Evolutionary conservation across 2,329 filamentous ascomycete species (phyloP), one percentile per base, ranked within the genome.

Genomic region (Monosporascus sp.): DNA sequence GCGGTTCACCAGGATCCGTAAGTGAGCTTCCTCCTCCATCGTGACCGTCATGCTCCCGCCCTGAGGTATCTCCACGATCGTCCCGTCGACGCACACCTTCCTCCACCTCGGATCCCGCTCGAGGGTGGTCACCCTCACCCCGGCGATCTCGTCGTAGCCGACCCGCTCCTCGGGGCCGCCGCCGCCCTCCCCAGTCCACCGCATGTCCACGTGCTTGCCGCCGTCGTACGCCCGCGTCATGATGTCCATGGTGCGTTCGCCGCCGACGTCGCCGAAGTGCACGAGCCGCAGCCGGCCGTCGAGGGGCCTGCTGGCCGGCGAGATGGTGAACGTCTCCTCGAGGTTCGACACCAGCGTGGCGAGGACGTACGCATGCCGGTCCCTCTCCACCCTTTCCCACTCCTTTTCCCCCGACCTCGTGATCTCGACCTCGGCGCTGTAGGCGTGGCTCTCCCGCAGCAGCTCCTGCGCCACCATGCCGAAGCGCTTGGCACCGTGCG

Each of bases 51-150:
- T 81, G 77, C 82, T 86, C 0, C 91, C 91, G 2, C 80, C 84
- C 50, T 76, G 68, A 20, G 88, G 86, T 1, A 96, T 73, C 54
- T 82, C 79, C 3, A 97, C 82, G 63, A 96, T 95, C 51, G 87
- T 91, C 3, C 93, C 93, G 69, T 97, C 93, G n/a, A 97, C 78
- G 68, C 93, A 97, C 15, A 96, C 81, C 64, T 92, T 84, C 56
- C 93, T 78, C 91, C 91, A 97, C 50, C 84, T 76, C 46, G 74
- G 75, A n/a, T 90, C 84, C 17, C 81, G 74, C 63, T 94, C 89
- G 1, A 74, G 58, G 37, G 90, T 84, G 17, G 81, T 78, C 47
- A 97, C 83, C 54, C 73, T 77, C 18, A 96, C 60, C 50, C 81
- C 81, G 2, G 87, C 81, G 7, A 94, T 78, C 51, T 82, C 79